phyloP scores from a whole-genome alignment of 2,329 filamentous ascomycete genomes.

The Didymella glomerata region DNA sequence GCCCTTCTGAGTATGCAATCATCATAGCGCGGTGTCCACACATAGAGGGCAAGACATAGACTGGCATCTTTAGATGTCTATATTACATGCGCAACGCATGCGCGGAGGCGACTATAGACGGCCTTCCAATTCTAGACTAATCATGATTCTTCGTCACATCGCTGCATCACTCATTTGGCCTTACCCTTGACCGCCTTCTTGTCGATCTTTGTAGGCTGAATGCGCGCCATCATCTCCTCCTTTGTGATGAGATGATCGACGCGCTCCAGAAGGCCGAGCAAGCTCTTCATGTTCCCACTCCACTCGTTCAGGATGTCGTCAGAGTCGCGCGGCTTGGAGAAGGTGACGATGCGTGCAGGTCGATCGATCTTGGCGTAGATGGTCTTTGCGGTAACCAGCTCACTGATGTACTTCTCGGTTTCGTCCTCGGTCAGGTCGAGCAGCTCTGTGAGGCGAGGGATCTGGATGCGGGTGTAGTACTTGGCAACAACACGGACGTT shows the following conservation, averaged over 20 bases:
- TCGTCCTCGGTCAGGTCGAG: constrained; percentile 93
- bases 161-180: constrained; percentile 33
- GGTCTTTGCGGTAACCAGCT: constrained; percentile 96
- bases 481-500: constrained; percentile 97
- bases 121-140: constrained; percentile 46
- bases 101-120: constrained; percentile 39
- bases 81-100: constrained; percentile 48
- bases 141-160: constrained; percentile 31
- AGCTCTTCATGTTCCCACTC: constrained; percentile 97
- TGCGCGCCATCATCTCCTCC: constrained; percentile 99
- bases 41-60: constrained; percentile 21
- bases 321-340: constrained; percentile 91
- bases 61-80: constrained; percentile 37
- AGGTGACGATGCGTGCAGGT: constrained; percentile 89
- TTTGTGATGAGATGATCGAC: constrained; percentile 99
- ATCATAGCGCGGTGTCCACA: constrained; percentile 29
- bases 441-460: constrained; percentile 86
- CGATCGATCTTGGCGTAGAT: constrained; percentile 98
- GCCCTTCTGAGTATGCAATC: constrained; percentile 61
- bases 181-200: constrained; percentile 53
- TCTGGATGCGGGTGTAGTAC: constrained; percentile 97
- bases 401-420: constrained; percentile 98
- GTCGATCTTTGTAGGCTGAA: constrained; percentile 71
- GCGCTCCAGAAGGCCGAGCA: constrained; percentile 83
- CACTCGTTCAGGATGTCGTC: constrained; percentile 98